Base-by-base conservation (phyloP, 1,284 basidiomycete genomes). In the Microbotryomycetes sp. region DNA sequence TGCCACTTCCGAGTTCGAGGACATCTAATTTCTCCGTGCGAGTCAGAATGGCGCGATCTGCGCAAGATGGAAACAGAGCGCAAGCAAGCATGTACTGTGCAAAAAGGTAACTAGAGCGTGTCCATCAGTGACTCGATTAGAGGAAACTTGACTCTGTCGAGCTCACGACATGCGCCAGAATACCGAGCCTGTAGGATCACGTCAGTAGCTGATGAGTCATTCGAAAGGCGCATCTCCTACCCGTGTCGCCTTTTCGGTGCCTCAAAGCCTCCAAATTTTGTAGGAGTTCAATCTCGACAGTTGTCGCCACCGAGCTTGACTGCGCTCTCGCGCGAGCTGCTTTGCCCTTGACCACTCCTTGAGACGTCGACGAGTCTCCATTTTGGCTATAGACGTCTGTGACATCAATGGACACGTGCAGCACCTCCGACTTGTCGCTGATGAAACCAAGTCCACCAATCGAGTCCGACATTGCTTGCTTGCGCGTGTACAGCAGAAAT, bases 1-100 rank as follows among this genome's bases (percentile, higher is more conserved):
- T 69, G 11, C 69, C 69, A 4, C 59, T 59, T 21, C 69, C 67
- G 28, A 70, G 62, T 49, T 70, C 69, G 64, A 70, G 67, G 26
- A 69, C 29, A n/a, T 46, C 13, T 31, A 21, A 35, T 31, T 13
- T 58, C 49, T 21, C 13, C 24, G 6, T 24, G 23, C 28, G 21
- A 28, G 56, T 28, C 27, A 59, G 21, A 4, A 60, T 52, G 3
- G 55, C 29, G 5, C 51, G 59, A 13, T 24, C n/a, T 0, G 30
- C 5, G 2, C 61, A 55, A 23, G 56, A 28, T 5, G 64, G 66
- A 50, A 64, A 68, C 52, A 56, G 62, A 49, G 61, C 57, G 13
- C 24, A 7, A 1, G 24, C 18, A 15, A 68, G 54, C 27, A 68
- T 27, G 46, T 48, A 56, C 13, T 35, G 30, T 4, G 64, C 64